Percentiles rank a stretch among this genome's conserved stretches.
Evolutionary conservation across 192 early-diverging fungal species (phyloP).

Genomic region (Gaertneriomyces semiglobifer): DNA sequence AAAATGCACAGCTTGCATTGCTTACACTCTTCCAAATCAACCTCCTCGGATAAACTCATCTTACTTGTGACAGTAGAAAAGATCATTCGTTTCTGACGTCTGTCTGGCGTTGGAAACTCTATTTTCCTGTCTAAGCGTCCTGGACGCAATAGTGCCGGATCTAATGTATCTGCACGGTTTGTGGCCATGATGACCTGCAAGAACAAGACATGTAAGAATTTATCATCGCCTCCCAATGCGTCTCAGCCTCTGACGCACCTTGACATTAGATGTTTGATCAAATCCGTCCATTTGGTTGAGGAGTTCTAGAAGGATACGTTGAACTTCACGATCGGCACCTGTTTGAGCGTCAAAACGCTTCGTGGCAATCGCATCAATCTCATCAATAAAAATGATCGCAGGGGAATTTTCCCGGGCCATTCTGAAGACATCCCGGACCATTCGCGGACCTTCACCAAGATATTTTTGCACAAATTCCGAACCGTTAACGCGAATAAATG

Average conservation of each 20-base stretch:
- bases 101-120: constrained; percentile 97
- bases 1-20: background rate
- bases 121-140: constrained; percentile 98
- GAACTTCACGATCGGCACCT: constrained; percentile 97
- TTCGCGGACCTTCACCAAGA: constrained; percentile 93
- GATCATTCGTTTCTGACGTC: constrained; percentile 94
- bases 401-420: constrained; percentile 97
- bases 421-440: constrained; percentile 97
- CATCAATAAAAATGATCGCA: constrained; percentile 97
- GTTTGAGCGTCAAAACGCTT: constrained; percentile 98
- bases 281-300: constrained; percentile 99
- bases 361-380: constrained; percentile 97
- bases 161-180: constrained; percentile 94
- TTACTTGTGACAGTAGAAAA: constrained; percentile 92
- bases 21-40: constrained; percentile 95
- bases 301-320: constrained; percentile 94
- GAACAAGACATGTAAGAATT: background rate
- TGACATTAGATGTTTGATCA: constrained; percentile 96
- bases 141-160: constrained; percentile 94
- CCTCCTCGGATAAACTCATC: constrained; percentile 98
- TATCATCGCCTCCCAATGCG: background rate
- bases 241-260: constrained; percentile 47
- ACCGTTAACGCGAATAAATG: constrained; percentile 95
- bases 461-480: constrained; percentile 99
- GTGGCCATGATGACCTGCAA: constrained; percentile 96